Evolutionary conservation across 2,329 filamentous ascomycete species (phyloP), one percentile per base, ranked within the genome.

Genomic region (Dryadomyces quercus-mongolicae): DNA sequence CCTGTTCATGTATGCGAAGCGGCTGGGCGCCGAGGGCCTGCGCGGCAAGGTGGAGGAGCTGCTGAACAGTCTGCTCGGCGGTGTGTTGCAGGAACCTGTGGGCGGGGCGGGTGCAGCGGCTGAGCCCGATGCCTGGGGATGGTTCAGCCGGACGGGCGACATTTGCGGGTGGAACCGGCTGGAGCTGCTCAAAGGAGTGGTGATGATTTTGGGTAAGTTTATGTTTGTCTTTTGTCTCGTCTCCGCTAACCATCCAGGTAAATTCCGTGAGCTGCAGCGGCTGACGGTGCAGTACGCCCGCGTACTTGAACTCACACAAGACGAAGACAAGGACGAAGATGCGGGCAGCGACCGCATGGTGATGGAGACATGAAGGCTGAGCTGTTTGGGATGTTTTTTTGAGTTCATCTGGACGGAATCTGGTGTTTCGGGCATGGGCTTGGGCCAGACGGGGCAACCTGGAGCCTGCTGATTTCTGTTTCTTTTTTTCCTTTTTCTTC

Each of bases 1-100:
- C 64, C 73, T 98, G n/a, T 86, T 90, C 64, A 97, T 97, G 90
- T 98, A 98, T 64, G 92, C 91, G 3, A 97, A 96, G 71, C 84
- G 93, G 0, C 80, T 98, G 6, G 93, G 93, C 1, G 89, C 90
- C 0, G 94, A 98, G 67, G 90, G 90, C 0, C 73, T 92, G 52
- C 82, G 85, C 61, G 77, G 81, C 55, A 98, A 98, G 71, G 90
- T 96, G 2, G 92, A 97, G 66, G 94, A 98, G 71, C 74, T 98
- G 10, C 73, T 97, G 31, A 85, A 88, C 61, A 86, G 82, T 48
- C 73, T 98, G 45, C 74, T 95, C 50, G 90, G 91, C 8, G 86
- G 87, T 51, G 80, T 77, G 61, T 75, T 76, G 64, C 76, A 76
- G 57, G 83, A 86, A 2, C 79, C 79, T 22, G 70, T 68, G 0